Evolutionary conservation across 169 alveolate genomes (phyloP).

Genomic region (Neospora caninum): DNA sequence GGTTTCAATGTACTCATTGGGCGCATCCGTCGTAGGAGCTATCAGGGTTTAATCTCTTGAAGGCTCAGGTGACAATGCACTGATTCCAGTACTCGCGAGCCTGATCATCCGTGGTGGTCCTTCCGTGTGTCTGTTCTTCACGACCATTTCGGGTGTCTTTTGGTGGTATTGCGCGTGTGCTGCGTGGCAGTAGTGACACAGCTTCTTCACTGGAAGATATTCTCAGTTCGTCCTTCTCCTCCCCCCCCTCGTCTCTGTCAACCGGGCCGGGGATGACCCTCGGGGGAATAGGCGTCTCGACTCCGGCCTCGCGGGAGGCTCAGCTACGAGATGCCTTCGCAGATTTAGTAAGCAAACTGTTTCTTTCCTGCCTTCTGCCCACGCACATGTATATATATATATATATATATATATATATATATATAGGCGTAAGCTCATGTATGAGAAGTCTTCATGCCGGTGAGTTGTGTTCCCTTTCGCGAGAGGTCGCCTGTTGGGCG

Average conservation of each 20-base stretch:
- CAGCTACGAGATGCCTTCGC: not conserved
- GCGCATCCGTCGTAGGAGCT: too few relatives aligned
- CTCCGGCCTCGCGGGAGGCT: not conserved
- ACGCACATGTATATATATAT: not conserved
- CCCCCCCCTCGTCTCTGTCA: not conserved
- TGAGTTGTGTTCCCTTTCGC: not conserved
- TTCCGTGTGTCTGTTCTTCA: too few relatives aligned
- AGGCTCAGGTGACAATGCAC: too few relatives aligned
- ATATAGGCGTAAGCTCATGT: not conserved
- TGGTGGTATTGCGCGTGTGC: not conserved
- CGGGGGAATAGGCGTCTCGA: not conserved
- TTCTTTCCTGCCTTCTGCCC: not conserved
- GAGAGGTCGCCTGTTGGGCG: not conserved
- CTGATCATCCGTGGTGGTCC: too few relatives aligned
- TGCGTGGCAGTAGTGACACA: not conserved
- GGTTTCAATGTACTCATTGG: too few relatives aligned
- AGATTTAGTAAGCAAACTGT: not conserved
- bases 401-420: slow-evolving; percentile 5
- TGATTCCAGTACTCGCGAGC: too few relatives aligned
- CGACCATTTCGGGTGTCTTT: not conserved
- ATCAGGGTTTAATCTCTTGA: too few relatives aligned
- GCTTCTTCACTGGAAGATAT: not conserved
- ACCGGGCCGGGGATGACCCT: not conserved
- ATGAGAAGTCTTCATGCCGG: not conserved
- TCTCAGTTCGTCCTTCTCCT: not conserved